phyloP scores from a whole-genome alignment of 2,329 filamentous ascomycete species.

The Teratosphaeria destructans region DNA sequence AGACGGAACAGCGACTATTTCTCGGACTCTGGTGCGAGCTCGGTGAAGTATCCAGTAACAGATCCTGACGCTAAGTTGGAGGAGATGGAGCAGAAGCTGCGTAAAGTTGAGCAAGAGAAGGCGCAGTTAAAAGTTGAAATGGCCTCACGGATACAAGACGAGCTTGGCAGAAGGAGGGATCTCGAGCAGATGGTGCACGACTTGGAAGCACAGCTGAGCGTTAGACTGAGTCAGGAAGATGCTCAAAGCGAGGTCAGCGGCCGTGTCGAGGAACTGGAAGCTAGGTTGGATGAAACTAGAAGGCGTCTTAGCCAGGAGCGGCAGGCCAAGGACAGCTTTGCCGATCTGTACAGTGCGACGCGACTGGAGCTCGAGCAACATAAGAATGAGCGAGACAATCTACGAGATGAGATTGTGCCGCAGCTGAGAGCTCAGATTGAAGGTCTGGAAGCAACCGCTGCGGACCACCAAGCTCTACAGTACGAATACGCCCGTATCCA shows the following conservation, averaged over 20 bases:
- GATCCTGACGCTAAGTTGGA: slow-evolving; percentile 46
- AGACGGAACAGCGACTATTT: slow-evolving; percentile 94
- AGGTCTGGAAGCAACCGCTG: slow-evolving; percentile 63
- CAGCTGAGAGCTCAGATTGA: slow-evolving; percentile 66
- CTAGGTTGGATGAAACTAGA: slow-evolving; percentile 68
- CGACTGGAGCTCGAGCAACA: slow-evolving; percentile 72
- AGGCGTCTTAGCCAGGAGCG: slow-evolving; percentile 76
- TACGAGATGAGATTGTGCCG: slow-evolving; percentile 79
- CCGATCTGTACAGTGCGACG: slow-evolving; percentile 78
- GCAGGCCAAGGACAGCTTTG: slow-evolving; percentile 82
- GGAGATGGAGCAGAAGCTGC: slow-evolving; percentile 72
- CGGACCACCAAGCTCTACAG: slow-evolving; percentile 60
- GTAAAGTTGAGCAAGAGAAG: slow-evolving; percentile 81
- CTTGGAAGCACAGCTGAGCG: slow-evolving; percentile 55
- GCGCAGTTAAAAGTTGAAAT: slow-evolving; percentile 77
- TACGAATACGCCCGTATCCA: slow-evolving; percentile 80
- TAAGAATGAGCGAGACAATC: slow-evolving; percentile 80
- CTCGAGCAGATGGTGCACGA: slow-evolving; percentile 78
- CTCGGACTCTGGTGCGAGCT: slow-evolving; percentile 88
- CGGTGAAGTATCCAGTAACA: slow-evolving; percentile 62
- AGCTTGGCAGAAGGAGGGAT: slow-evolving; percentile 61
- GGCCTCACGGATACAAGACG: slow-evolving; percentile 77
- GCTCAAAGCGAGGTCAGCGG: slow-evolving; percentile 33
- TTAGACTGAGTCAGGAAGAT: slow-evolving; percentile 32
- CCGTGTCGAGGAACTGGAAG: slow-evolving; percentile 68